These are phyloP conservation scores for Blastocystis sp. DNA, from an alignment of 352 stramenopile species.

Conservation along the genomic window DNA sequence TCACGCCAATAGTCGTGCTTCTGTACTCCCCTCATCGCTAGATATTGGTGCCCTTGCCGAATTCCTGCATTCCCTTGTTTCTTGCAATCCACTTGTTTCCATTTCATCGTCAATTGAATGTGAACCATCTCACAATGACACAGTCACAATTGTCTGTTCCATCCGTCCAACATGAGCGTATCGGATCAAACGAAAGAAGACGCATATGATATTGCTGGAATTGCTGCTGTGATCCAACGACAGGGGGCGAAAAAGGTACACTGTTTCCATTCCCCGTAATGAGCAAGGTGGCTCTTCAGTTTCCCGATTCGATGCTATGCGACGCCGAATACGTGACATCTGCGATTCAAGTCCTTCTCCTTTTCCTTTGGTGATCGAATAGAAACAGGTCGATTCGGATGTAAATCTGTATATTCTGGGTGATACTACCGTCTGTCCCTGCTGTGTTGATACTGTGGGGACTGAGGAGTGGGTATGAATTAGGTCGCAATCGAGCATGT, in stretches of 20 bases:
- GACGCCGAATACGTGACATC: not conserved
- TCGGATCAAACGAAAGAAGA: not conserved
- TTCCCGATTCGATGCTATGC: not conserved
- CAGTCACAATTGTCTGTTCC: too few species aligned
- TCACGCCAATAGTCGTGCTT: too few species aligned
- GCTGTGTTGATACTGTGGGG: slow-evolving; percentile 23
- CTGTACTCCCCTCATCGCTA: too few species aligned
- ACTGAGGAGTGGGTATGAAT: not conserved
- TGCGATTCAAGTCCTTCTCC: not conserved
- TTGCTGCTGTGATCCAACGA: not conserved
- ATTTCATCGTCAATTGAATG: too few species aligned
- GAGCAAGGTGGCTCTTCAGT: slow-evolving; percentile 12
- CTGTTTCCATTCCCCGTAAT: not conserved
- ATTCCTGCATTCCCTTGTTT: too few species aligned
- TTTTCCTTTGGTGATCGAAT: not conserved
- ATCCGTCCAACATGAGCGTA: too few species aligned
- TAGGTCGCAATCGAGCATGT: slow-evolving; percentile 20
- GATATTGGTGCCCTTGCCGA: too few species aligned
- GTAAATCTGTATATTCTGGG: slow-evolving; percentile 27
- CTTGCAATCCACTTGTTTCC: too few species aligned
- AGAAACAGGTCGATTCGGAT: not conserved
- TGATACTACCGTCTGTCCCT: slow-evolving; percentile 31
- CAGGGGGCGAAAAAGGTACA: not conserved
- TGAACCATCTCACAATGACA: too few species aligned
- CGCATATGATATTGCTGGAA: not conserved